Conservation (phyloP, 73 alveolate species). For the Blepharisma japonicum region DNA sequence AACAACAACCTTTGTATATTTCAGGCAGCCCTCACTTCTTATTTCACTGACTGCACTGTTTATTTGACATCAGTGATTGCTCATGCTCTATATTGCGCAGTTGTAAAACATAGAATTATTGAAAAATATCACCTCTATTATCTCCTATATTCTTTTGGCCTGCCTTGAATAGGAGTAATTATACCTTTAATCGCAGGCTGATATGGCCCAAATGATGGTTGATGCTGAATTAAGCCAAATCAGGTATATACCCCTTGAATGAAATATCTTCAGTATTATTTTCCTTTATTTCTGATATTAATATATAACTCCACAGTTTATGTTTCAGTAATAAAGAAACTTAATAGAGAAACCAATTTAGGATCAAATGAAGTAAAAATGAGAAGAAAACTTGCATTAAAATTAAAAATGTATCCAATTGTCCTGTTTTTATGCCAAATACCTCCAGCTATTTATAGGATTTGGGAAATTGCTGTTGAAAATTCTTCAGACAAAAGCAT, state of each 20-base stretch:
- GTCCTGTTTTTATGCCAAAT: background rate
- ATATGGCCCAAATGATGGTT: background rate
- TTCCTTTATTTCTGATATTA: background rate
- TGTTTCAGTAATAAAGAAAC: background rate
- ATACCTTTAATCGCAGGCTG: background rate
- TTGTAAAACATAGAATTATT: background rate
- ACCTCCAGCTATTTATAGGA: background rate
- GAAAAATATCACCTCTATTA: background rate
- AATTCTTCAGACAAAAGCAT: background rate
- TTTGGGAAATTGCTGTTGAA: background rate
- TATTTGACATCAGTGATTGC: background rate
- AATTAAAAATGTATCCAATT: background rate
- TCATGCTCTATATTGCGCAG: background rate
- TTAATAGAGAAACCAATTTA: background rate
- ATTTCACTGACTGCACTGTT: background rate
- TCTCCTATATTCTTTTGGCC: background rate
- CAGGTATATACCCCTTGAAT: background rate
- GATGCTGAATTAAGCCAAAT: background rate
- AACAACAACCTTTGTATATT: background rate
- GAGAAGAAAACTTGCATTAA: background rate
- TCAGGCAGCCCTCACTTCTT: background rate
- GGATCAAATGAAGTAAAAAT: background rate
- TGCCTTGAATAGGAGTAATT: background rate
- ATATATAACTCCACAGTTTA: background rate
- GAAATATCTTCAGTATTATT: background rate